Base-by-base conservation (phyloP, 2,329 filamentous ascomycete species). In the Tolypocladium ovalisporum region DNA sequence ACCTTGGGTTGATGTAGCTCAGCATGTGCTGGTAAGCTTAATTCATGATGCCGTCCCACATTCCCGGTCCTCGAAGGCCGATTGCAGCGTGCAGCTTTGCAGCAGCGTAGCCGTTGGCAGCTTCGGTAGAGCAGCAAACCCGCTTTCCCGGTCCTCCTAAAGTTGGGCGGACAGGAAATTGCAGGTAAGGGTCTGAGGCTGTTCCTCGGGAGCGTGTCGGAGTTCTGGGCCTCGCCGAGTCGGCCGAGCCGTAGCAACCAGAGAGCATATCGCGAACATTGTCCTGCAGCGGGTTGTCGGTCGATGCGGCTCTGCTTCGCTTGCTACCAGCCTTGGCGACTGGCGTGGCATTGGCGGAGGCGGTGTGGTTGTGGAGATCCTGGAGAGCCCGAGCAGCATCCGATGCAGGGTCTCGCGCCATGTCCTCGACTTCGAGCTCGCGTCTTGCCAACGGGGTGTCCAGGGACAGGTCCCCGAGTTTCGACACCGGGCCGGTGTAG, bases 31-130 rank as follows among this genome's bases (percentile, higher is more conserved):
- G 40, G 10, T 2, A 4, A 13, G 47, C 34, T 71, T 74, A 83
- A 67, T 80, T 79, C 62, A 87, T 73, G 61, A 88, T 83, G 57
- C 79, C 82, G 59, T 81, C 76, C 85, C 85, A 88, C 82, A 87
- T 86, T 55, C 84, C 83, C 42, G 82, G 80, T 39, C 81, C 82
- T 49, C 76, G 76, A 36, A 78, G 70, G 59, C 76, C 78, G 58
- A 79, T 73, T 47, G 75, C 75, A 52, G 78, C 73, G 63, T 82
- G 79, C 49, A 79, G 68, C 27, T 73, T 68, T 49, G 76, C 70
- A 59, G 77, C 74, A 60, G 73, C 71, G 65, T 79, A 79, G 44
- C 73, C 70, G 59, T 72, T 75, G 24, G 75, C 74, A 56, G 78
- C 81, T 68, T 87, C 83, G 17, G 80, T 75, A 51, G 83, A 80